Evolutionary conservation across 2,329 filamentous ascomycete genomes (phyloP), one percentile per base, ranked within the genome.

Genomic region (Monosporascus sp.): DNA sequence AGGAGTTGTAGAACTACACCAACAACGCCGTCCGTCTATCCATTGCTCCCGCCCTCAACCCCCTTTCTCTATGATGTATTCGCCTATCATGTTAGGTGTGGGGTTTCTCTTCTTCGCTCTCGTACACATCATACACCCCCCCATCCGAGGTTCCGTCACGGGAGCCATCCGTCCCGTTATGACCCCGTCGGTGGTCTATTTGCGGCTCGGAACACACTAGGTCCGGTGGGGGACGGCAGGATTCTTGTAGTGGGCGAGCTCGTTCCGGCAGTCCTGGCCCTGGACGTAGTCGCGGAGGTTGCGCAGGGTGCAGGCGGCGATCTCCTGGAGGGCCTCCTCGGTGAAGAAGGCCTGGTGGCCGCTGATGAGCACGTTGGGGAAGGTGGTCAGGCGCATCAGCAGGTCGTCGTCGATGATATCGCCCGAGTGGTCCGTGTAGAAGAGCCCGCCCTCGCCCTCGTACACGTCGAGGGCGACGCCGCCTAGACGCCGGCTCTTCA

Each of bases 331-430:
- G 1, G 85, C 85, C 69, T 88, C 84, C 36, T 79, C 71, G 5
- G 85, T 88, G 61, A 88, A 85, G 70, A 88, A 88, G 1, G 82
- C 85, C 71, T 88, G 85, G 60, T 88, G 85, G 0, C 85, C 84
- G 58, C 80, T 85, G 55, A 88, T 71, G 45, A 88, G 66, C 3
- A 86, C 85, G 57, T 88, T 88, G 55, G 79, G 85, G 61, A 88
- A 88, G 1, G 84, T 87, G 69, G 85, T 81, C 57, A 88, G 69
- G 5, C 85, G 78, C 78, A 84, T 85, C 45, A 88, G 72, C 52
- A 80, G 74, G 60, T 88, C 84, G 62, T 88, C 85, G 48, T 87
- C 74, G 57, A 87, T 85, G 60, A 87, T 83, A 57, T 84, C 77
- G 16, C 73, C 77, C 5, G 82, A 85, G 62, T 85, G 82, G 59